phyloP scores from a whole-genome alignment of 139 green algal genomes.

The Mychonastes homosphaera region DNA sequence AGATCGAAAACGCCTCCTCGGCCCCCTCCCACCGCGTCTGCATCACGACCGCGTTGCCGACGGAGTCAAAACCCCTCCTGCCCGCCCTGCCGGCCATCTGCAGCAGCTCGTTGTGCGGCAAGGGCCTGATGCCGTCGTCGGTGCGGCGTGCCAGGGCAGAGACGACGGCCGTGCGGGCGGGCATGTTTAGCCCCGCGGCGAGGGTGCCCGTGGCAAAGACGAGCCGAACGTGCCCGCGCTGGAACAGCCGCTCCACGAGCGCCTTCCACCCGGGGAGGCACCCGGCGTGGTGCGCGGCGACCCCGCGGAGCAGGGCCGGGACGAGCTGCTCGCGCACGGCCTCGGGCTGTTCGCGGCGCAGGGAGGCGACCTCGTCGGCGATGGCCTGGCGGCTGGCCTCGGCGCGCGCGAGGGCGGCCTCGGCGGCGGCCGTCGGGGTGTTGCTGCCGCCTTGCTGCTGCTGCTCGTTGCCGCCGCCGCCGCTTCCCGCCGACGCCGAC shows the following conservation, averaged over 20 bases:
- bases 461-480: conserved; percentile 14
- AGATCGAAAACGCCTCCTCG: conserved; percentile 52
- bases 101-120: conserved; percentile 85
- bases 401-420: conserved; percentile 36
- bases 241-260: conserved; percentile 83
- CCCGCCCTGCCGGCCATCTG: conserved; percentile 73
- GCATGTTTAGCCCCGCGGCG: conserved; percentile 98
- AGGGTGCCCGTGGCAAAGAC: conserved; percentile 96
- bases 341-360: conserved; percentile 69
- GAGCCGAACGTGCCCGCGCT: conserved; percentile 63
- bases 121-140: conserved; percentile 33
- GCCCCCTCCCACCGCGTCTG: conserved; percentile 47
- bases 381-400: not conserved
- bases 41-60: conserved; percentile 34
- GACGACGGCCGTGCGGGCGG: conserved; percentile 81
- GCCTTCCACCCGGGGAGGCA: conserved; percentile 86
- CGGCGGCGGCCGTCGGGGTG: no score
- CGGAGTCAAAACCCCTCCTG: conserved; percentile 66
- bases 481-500: no score
- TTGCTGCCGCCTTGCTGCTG: conserved; percentile 48
- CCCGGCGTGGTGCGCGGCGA: conserved; percentile 85
- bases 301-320: conserved; percentile 52
- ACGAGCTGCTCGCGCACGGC: conserved; percentile 53
- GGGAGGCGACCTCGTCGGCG: not conserved
- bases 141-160: conserved; percentile 50